Conservation (phyloP, 2,329 filamentous ascomycete genomes). For the Alternaria ventricosa region DNA sequence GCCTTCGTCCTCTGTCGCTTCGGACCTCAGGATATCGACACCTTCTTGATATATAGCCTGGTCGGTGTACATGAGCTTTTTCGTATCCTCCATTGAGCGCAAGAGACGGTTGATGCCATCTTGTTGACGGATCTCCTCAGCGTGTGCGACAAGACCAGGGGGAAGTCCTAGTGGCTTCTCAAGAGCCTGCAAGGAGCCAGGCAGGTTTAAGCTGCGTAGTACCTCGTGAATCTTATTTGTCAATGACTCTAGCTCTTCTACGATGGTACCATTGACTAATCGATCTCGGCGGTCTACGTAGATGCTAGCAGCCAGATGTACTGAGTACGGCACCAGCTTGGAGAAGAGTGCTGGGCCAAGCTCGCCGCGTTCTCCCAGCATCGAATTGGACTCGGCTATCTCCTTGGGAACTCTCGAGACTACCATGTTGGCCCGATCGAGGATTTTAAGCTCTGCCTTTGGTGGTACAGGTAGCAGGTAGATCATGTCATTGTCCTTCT, state of each 20-base stretch:
- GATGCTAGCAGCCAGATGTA: slow-evolving; percentile 92
- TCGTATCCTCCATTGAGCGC: slow-evolving; percentile 83
- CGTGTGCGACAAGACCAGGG: slow-evolving; percentile 83
- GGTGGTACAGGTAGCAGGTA: slow-evolving; percentile 87
- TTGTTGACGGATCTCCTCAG: slow-evolving; percentile 90
- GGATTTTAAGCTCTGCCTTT: slow-evolving; percentile 83
- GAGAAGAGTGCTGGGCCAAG: slow-evolving; percentile 87
- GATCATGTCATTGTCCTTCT: slow-evolving; percentile 96
- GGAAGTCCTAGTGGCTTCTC: slow-evolving; percentile 94
- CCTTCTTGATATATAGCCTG: slow-evolving; percentile 82
- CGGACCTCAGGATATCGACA: slow-evolving; percentile 75
- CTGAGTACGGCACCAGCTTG: slow-evolving; percentile 92
- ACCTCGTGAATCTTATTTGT: slow-evolving; percentile 81
- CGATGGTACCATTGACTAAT: slow-evolving; percentile 86
- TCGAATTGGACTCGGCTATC: slow-evolving; percentile 78
- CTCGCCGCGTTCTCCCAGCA: slow-evolving; percentile 79
- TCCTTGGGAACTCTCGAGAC: slow-evolving; percentile 78
- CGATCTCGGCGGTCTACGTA: slow-evolving; percentile 91
- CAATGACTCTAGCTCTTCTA: slow-evolving; percentile 81
- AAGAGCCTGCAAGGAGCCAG: slow-evolving; percentile 89
- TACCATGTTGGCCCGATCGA: slow-evolving; percentile 92
- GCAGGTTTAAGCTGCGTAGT: slow-evolving; percentile 82
- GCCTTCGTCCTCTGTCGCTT: slow-evolving; percentile 82
- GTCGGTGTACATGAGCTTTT: slow-evolving; percentile 85
- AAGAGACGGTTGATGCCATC: slow-evolving; percentile 81